A percentile compares a stretch with the other conserved stretches of the same genome.
phyloP scores from a whole-genome alignment of 2,329 filamentous ascomycete genomes.

The Thelonectria olida region DNA sequence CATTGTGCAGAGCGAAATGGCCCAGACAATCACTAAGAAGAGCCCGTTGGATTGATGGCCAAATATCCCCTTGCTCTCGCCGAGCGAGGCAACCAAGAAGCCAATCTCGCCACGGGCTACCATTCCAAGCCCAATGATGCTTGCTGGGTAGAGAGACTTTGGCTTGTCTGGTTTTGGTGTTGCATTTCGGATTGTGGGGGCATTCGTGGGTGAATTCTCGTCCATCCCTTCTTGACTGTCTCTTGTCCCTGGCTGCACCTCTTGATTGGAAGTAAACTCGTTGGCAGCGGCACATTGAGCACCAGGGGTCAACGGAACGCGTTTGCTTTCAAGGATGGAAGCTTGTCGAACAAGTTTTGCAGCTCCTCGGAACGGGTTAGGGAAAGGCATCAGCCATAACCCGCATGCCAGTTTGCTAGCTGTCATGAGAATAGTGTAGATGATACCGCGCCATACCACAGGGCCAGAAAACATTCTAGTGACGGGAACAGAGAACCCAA shows the following conservation, averaged over 20 bases:
- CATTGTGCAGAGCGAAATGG: constrained; percentile 64
- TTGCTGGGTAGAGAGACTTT: constrained; percentile 71
- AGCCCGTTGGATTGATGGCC: constrained; percentile 47
- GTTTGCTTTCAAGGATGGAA: not conserved
- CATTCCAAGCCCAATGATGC: constrained; percentile 75
- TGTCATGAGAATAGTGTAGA: constrained; percentile 78
- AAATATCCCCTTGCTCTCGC: constrained; percentile 62
- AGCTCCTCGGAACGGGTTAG: constrained; percentile 4
- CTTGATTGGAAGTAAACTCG: not conserved
- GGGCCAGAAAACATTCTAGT: constrained; percentile 70
- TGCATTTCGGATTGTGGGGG: constrained; percentile 7
- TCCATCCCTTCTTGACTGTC: not conserved
- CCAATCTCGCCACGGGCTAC: constrained; percentile 82
- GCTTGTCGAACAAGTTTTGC: not conserved
- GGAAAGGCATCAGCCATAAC: constrained; percentile 59
- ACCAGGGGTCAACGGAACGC: constrained; percentile 10
- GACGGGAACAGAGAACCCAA: constrained; percentile 83
- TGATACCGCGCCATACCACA: constrained; percentile 76
- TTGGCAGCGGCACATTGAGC: constrained; percentile 21
- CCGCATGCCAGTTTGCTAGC: constrained; percentile 70
- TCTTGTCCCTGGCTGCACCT: not conserved
- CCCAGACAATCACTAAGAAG: constrained; percentile 65
- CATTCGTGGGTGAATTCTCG: not conserved
- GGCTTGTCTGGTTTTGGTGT: constrained; percentile 53
- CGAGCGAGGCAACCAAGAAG: constrained; percentile 77